Evolutionary conservation across 176 grass and related monocot genomes (phyloP), one percentile per base, ranked within the genome.

Genomic region (Phoenix roebelenii): DNA sequence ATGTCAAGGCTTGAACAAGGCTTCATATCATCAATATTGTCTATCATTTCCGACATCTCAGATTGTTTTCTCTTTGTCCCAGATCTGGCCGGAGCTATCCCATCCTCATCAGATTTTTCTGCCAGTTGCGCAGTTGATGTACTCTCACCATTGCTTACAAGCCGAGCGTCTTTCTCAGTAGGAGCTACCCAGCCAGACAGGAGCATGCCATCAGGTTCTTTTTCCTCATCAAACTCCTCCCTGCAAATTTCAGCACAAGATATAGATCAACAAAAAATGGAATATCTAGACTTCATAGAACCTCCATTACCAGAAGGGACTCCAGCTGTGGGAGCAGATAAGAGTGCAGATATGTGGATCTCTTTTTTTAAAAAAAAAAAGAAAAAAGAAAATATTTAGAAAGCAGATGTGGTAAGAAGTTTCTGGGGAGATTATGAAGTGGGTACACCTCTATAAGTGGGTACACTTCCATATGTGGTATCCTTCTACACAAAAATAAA

Each of bases 141-240:
- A 65, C 67, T 85, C n/a, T 78, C 82, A 5, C 88, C 79, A 5
- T 98, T 98, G 56, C 78, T 76, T n/a, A 67, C 61, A 25, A 0
- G 32, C 32, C 72, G 49, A 17, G 68, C 26, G 58, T 77, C 60
- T 48, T 82, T 84, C 54, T 77, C 80, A 35, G 58, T 67, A 60
- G 67, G 78, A 55, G 64, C 70, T 30, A 82, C 82, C 94, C 88
- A 89, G 26, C 94, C 94, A 68, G 76, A 82, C 5, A 98, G 79
- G 55, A 89, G 81, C 85, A 98, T 93, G 56, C 94, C 76, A 6
- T 98, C 88, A 30, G 84, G 94, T 51, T 98, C 88, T 60, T 93
- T 98, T 57, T 98, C 94, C 32, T 63, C 76, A 5, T 93, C 76
- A 3, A 98, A 98, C 72, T 85, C 88, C 55, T 98, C 94, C 94